Evolutionary conservation across 208 protist genomes (phyloP).

Genomic region (Wallacemonas sp.): DNA sequence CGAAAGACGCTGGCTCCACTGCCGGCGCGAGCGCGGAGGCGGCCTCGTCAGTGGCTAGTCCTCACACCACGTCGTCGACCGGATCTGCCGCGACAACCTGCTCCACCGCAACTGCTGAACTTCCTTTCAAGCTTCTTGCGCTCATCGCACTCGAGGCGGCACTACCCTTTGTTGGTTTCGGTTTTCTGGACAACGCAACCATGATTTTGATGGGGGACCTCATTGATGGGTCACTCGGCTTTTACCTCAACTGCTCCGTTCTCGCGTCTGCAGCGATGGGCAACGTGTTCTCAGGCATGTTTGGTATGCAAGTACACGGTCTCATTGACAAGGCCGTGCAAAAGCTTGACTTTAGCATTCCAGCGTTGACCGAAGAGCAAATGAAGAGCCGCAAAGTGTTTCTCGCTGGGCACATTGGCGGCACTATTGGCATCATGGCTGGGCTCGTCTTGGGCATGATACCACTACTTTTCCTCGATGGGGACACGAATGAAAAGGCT

Average conservation of each 20-base stretch:
- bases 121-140: constrained; percentile 58
- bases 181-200: constrained; percentile 88
- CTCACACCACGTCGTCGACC: background rate
- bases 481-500: constrained; percentile 68
- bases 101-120: constrained; percentile 11
- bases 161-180: constrained; percentile 92
- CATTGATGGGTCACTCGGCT: constrained; percentile 84
- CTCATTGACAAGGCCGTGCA: constrained; percentile 89
- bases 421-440: constrained; percentile 85
- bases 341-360: constrained; percentile 68
- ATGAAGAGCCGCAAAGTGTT: constrained; percentile 83
- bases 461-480: constrained; percentile 73
- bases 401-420: constrained; percentile 86
- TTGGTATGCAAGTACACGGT: constrained; percentile 91
- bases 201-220: constrained; percentile 91
- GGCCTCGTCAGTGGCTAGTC: background rate
- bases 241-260: constrained; percentile 91
- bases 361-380: constrained; percentile 82
- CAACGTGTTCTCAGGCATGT: constrained; percentile 85
- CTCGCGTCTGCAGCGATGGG: constrained; percentile 91
- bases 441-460: constrained; percentile 88
- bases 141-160: constrained; percentile 80
- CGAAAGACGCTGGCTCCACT: background rate
- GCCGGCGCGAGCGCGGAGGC: constrained; percentile 11
- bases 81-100: background rate